A percentile compares a stretch with the other conserved stretches of the same genome.
These are phyloP conservation scores for Aegilops umbellulata DNA, from an alignment of 176 grass and related monocot species.

Conservation along the genomic window DNA sequence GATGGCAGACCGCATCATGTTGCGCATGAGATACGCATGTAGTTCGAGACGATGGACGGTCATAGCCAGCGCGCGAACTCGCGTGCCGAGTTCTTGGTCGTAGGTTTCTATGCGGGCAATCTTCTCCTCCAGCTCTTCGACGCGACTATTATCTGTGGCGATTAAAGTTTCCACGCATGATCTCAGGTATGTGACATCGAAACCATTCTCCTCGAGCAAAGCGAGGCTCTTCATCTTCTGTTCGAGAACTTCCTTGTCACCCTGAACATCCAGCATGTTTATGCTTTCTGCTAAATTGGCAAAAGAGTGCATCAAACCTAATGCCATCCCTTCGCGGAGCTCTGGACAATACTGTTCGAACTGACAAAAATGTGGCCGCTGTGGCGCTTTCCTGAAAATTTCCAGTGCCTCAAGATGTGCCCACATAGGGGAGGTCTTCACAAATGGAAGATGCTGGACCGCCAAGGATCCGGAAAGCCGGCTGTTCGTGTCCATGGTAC, in stretches of 20 bases:
- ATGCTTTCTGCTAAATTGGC: slow-evolving; percentile 47
- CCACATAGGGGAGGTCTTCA: slow-evolving; percentile 43
- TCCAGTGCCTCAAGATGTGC: slow-evolving; percentile 50
- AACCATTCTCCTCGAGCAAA: slow-evolving; percentile 60
- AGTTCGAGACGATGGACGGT: slow-evolving; percentile 4
- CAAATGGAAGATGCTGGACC: slow-evolving; percentile 23
- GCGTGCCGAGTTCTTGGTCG: not conserved
- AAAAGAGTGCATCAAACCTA: slow-evolving; percentile 67
- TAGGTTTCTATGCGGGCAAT: slow-evolving; percentile 4
- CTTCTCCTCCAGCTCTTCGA: not conserved
- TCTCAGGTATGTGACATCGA: slow-evolving; percentile 42
- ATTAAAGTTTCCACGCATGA: slow-evolving; percentile 37
- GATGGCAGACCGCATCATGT: not conserved
- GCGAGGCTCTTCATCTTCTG: slow-evolving; percentile 46
- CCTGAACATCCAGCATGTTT: slow-evolving; percentile 21
- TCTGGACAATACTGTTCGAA: slow-evolving; percentile 27
- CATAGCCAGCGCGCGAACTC: slow-evolving; percentile 4
- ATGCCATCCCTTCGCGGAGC: slow-evolving; percentile 59
- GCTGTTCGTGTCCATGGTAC: not conserved
- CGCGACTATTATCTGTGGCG: not conserved
- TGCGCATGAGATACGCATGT: not conserved
- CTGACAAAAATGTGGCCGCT: slow-evolving; percentile 41
- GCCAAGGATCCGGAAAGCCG: not conserved
- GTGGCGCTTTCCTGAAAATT: slow-evolving; percentile 34
- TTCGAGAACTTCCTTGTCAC: slow-evolving; percentile 14